Conservation (phyloP, 2,329 filamentous ascomycete genomes). For the Exophiala sp. region DNA sequence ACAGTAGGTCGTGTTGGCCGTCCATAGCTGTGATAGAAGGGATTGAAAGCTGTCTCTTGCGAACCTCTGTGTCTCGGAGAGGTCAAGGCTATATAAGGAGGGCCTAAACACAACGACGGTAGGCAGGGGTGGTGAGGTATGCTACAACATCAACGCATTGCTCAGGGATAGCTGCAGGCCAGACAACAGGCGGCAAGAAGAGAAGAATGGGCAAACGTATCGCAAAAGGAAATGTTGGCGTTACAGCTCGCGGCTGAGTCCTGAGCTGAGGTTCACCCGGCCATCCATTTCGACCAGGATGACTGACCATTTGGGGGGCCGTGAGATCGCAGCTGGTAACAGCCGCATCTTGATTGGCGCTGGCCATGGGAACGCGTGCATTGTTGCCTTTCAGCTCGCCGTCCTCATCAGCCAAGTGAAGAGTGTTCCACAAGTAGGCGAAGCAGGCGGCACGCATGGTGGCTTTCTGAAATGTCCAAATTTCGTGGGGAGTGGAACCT, state of each 20-base stretch:
- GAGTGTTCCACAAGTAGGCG: neutral
- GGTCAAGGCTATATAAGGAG: slow-evolving; percentile 14
- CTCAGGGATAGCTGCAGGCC: slow-evolving; percentile 1
- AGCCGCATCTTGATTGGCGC: slow-evolving; percentile 8
- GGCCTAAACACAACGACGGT: neutral
- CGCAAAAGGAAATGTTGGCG: slow-evolving; percentile 8
- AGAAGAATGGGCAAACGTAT: slow-evolving; percentile 5
- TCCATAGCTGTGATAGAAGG: slow-evolving; percentile 21
- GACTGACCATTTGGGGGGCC: slow-evolving; percentile 9
- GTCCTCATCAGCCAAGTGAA: neutral
- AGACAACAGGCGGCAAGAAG: slow-evolving; percentile 10
- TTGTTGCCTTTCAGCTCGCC: slow-evolving; percentile 11
- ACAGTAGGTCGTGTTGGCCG: slow-evolving; percentile 8
- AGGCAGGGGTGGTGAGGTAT: neutral
- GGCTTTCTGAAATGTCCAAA: neutral
- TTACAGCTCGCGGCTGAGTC: slow-evolving; percentile 16
- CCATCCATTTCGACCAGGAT: slow-evolving; percentile 5
- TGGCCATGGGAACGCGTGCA: neutral
- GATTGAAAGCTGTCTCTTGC: slow-evolving; percentile 19
- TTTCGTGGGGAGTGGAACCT: neutral
- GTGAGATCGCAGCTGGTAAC: slow-evolving; percentile 1
- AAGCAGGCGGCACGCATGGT: neutral
- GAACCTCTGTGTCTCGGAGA: slow-evolving; percentile 7
- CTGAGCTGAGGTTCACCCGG: slow-evolving; percentile 20
- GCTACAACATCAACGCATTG: neutral